Evolutionary conservation across 306 rosid species (phyloP).

Genomic region (Corylus avellana): DNA sequence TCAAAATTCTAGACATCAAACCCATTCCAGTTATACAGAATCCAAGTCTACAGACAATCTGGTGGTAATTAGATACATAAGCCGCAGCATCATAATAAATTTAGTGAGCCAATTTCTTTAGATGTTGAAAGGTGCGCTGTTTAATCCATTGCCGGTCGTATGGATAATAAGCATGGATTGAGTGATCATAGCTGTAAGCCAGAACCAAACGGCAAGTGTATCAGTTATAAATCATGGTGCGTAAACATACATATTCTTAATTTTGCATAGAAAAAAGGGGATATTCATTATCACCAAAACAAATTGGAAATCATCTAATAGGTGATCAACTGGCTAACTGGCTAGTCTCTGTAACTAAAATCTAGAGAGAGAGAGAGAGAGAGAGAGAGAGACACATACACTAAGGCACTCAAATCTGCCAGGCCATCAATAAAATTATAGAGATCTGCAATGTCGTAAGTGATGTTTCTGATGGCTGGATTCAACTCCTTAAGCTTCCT

Average conservation of each 20-base stretch:
- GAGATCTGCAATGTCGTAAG: slow-evolving; percentile 89
- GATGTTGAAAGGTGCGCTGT: slow-evolving; percentile 72
- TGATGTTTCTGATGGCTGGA: slow-evolving; percentile 79
- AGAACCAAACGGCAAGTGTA: slow-evolving; percentile 15
- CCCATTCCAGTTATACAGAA: slow-evolving; percentile 31
- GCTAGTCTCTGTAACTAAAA: background rate
- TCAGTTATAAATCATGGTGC: slow-evolving; percentile 4
- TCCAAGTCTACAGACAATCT: slow-evolving; percentile 12
- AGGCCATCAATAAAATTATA: slow-evolving; percentile 96
- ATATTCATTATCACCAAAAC: slow-evolving; percentile 12
- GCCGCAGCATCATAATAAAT: slow-evolving; percentile 28
- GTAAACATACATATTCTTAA: background rate
- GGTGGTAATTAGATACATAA: slow-evolving; percentile 22
- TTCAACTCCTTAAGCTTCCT: slow-evolving; percentile 95
- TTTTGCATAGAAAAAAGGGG: background rate
- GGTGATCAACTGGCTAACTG: background rate
- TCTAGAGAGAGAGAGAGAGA: slow-evolving; percentile 1
- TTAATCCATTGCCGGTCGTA: slow-evolving; percentile 90
- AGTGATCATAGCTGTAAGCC: slow-evolving; percentile 71
- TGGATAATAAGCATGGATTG: slow-evolving; percentile 73
- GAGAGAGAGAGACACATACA: slow-evolving; percentile 53
- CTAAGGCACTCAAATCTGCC: slow-evolving; percentile 94
- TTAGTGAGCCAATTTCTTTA: slow-evolving; percentile 79
- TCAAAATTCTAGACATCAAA: slow-evolving; percentile 37
- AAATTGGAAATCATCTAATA: background rate